phyloP scores from a whole-genome alignment of 2,329 filamentous ascomycete species.

The Ceratocystis lukuohia region DNA sequence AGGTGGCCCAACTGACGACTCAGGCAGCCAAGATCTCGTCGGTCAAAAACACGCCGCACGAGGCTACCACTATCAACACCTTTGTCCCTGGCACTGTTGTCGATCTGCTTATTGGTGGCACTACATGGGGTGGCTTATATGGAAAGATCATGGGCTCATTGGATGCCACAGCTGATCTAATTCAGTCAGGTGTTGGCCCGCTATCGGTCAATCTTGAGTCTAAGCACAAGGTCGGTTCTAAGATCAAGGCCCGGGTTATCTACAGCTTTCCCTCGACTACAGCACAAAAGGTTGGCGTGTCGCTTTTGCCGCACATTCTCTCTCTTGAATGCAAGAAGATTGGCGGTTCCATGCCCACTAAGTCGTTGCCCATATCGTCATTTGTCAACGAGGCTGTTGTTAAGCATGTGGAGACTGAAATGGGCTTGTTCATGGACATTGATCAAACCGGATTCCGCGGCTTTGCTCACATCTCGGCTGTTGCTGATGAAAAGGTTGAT shows the following conservation, averaged over 20 bases:
- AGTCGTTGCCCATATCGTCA: constrained; percentile 56
- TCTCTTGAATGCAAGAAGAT: constrained; percentile 40
- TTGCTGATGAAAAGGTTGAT: constrained; percentile 84
- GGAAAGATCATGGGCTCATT: constrained; percentile 89
- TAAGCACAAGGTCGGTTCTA: constrained; percentile 71
- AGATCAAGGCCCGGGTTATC: constrained; percentile 73
- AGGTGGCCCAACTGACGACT: constrained; percentile 74
- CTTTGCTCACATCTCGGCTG: constrained; percentile 87
- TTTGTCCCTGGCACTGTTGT: constrained; percentile 88
- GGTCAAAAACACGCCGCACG: constrained; percentile 49
- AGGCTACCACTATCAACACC: constrained; percentile 75
- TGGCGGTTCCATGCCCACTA: constrained; percentile 36
- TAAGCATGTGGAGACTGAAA: constrained; percentile 60
- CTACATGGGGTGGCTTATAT: constrained; percentile 57
- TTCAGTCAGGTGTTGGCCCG: constrained; percentile 70
- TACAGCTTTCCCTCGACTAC: constrained; percentile 74
- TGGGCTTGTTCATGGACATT: constrained; percentile 69
- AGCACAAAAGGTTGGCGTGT: constrained; percentile 73
- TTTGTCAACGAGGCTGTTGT: constrained; percentile 67
- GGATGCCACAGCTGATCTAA: constrained; percentile 77
- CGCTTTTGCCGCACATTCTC: constrained; percentile 71
- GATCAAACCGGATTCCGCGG: constrained; percentile 53
- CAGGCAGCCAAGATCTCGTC: constrained; percentile 57
- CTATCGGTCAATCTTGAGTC: constrained; percentile 56
- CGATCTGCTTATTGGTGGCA: constrained; percentile 69